phyloP scores from a whole-genome alignment of 1,284 basidiomycete species.

The Pholiota adiposa region DNA sequence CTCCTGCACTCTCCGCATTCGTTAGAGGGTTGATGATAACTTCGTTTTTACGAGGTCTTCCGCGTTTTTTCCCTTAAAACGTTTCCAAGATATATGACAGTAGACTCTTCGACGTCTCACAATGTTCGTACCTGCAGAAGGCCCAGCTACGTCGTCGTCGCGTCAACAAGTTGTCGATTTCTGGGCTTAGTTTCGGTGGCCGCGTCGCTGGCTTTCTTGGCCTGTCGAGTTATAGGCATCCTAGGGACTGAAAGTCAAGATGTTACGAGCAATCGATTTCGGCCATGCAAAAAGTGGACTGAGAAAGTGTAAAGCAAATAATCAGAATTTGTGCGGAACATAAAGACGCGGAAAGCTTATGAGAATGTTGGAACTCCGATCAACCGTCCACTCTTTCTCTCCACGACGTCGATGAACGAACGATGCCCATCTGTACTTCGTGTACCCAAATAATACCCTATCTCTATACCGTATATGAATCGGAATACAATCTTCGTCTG shows the following conservation, averaged over 20 bases:
- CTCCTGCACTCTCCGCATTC: not conserved
- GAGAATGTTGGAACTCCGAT: not conserved
- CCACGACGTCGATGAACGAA: not conserved
- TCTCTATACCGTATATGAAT: slow-evolving; percentile 86
- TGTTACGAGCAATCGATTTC: not conserved
- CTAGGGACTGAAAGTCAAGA: not conserved
- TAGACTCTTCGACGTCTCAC: not conserved
- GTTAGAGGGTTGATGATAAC: not conserved
- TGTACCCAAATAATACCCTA: slow-evolving; percentile 72
- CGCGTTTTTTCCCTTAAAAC: not conserved
- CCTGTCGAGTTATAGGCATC: not conserved
- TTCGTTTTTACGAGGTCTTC: not conserved
- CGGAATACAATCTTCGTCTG: slow-evolving; percentile 82
- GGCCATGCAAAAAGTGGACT: not conserved
- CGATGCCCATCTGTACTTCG: slow-evolving; percentile 84
- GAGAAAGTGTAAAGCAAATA: not conserved
- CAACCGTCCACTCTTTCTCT: no score
- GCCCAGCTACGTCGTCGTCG: not conserved
- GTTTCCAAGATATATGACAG: not conserved
- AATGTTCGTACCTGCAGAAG: not conserved
- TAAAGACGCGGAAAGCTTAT: no score
- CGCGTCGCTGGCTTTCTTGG: not conserved
- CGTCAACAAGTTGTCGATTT: no score
- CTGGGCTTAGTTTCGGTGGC: no score
- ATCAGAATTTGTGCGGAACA: no score